Evolutionary conservation across 345 rosid species (phyloP).

Genomic region (Cardiospermum halicacabum): DNA sequence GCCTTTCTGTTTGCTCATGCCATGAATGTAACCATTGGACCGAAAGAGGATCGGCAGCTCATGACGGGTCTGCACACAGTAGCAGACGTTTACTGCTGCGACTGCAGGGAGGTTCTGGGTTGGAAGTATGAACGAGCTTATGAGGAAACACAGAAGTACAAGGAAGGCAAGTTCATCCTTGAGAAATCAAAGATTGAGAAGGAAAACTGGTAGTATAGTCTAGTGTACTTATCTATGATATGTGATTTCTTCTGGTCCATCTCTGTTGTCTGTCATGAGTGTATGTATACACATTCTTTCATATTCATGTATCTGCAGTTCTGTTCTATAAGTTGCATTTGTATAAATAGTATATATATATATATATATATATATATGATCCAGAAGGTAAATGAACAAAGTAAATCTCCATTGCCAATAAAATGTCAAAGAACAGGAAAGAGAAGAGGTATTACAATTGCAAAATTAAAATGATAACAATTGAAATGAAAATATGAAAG

Average conservation of each 20-base stretch:
- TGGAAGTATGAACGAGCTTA: conserved; percentile 43
- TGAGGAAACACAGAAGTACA: conserved; percentile 37
- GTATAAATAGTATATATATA: too few species aligned
- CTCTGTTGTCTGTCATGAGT: conserved; percentile 7
- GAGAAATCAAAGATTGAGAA: conserved; percentile 34
- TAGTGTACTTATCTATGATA: too few species aligned
- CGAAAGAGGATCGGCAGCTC: conserved; percentile 36
- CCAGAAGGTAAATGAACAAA: background rate
- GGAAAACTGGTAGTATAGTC: conserved; percentile 36
- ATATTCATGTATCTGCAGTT: conserved; percentile 15
- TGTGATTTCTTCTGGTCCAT: conserved; percentile 9
- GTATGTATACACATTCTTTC: conserved; percentile 4
- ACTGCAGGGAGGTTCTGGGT: conserved; percentile 33
- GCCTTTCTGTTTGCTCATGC: conserved; percentile 39
- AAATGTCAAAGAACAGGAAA: background rate
- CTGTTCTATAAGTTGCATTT: conserved; percentile 4
- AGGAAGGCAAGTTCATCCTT: conserved; percentile 41
- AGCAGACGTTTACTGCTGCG: conserved; percentile 31
- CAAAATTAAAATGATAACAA: conserved; percentile 4
- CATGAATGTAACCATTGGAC: conserved; percentile 31
- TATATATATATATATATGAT: too few species aligned
- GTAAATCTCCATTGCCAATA: background rate
- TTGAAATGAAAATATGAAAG: conserved; percentile 7
- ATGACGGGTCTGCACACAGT: conserved; percentile 40
- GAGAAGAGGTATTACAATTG: background rate